Base-by-base conservation (phyloP, 805 yeast species). In the Yamadazyma takamatsuzukensis region DNA sequence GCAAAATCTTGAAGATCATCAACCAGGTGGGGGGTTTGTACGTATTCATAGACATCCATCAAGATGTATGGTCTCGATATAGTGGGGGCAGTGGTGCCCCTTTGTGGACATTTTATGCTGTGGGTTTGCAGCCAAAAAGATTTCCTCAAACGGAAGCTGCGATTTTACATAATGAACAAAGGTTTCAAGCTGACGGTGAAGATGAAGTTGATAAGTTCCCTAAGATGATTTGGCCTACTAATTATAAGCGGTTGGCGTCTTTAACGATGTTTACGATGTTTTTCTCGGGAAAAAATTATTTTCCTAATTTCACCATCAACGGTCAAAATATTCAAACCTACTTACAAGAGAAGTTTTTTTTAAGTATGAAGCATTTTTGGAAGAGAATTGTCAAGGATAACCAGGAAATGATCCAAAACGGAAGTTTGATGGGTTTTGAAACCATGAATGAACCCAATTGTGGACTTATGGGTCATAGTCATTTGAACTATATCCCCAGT, bases 71-170 rank as follows among this genome's bases (percentile, higher is more conserved):
- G 97, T 80, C 93, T 1, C 72, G 96, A 29, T 84, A 70, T 51
- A 66, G 78, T 8, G 96, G 96, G 4, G 97, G 97, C 2, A 78
- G 86, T 29, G 97, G 97, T 13, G 95, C 96, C 3, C 97, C 97
- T 1, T 48, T 85, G 49, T 89, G 97, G 97, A 88, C 97, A 0
- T 54, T 88, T 4, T 80, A 83, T 49, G 89, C 93, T 15, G 95
- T 90, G 2, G 96, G 96, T 1, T 60, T 89, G 29, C 76, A 89
- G 35, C 96, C 96, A 0, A 64, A 54, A n/a, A 56, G 74, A n/a
- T 85, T 93, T 47, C 57, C 71, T 1, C 66, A 44, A 2, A 84
- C 93, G 4, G 85, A 83, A 38, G 95, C 96, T 1, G 90, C 96
- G 0, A 55, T 85, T 21, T 53, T 87, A 14, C 96, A 89, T 52